Evolutionary conservation across 2,329 filamentous ascomycete genomes (phyloP).

Genomic region (Cladosporium sp.): DNA sequence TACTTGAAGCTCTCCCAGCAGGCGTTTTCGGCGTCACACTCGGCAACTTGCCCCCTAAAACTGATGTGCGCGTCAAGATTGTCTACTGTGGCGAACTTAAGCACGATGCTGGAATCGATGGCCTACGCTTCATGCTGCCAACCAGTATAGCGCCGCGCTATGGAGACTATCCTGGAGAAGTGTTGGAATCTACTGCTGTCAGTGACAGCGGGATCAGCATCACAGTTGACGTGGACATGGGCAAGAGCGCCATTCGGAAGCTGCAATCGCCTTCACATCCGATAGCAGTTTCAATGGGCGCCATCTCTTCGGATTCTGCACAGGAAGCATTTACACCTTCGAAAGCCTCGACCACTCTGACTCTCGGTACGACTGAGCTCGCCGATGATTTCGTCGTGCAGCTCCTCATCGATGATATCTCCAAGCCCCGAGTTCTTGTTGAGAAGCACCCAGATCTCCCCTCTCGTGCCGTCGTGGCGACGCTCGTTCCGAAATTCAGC

Average conservation of each 20-base stretch:
- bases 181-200: conserved; percentile 32
- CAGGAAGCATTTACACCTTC: conserved; percentile 55
- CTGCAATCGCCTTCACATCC: conserved; percentile 70
- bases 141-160: conserved; percentile 69
- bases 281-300: conserved; percentile 66
- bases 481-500: conserved; percentile 70
- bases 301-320: conserved; percentile 48
- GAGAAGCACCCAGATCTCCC: conserved; percentile 65
- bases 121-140: conserved; percentile 69
- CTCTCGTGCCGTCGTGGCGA: conserved; percentile 67
- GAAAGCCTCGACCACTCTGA: conserved; percentile 64
- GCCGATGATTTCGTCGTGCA: conserved; percentile 69
- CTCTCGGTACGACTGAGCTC: conserved; percentile 56
- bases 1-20: conserved; percentile 64
- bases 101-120: conserved; percentile 69
- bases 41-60: conserved; percentile 65
- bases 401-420: conserved; percentile 61
- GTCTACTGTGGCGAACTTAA: conserved; percentile 71
- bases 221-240: conserved; percentile 62
- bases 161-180: conserved; percentile 49
- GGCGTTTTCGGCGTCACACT: conserved; percentile 71
- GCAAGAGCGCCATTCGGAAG: conserved; percentile 59
- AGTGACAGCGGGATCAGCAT: conserved; percentile 53
- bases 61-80: conserved; percentile 62
- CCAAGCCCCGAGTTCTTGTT: conserved; percentile 64